Percentiles rank a stretch among this genome's conserved stretches.
These are phyloP conservation scores for Aureobasidium melanogenum DNA, from an alignment of 2,329 filamentous ascomycete species.

Conservation along the genomic window DNA sequence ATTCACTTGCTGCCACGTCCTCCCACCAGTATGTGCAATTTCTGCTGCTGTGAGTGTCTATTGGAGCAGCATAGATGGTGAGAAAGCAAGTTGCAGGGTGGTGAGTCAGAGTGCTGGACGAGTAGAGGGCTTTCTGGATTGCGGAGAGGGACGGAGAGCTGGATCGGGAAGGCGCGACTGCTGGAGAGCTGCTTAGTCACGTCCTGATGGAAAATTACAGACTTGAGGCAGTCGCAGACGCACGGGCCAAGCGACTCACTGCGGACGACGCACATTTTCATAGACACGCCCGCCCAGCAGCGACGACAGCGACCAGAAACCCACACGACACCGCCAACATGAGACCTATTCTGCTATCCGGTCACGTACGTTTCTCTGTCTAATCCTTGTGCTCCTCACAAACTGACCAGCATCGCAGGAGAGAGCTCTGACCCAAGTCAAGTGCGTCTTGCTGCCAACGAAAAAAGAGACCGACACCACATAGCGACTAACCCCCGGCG, in stretches of 20 bases:
- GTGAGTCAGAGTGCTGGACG: background rate
- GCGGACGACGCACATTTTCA: slow-evolving; percentile 11
- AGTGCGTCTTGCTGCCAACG: slow-evolving; percentile 40
- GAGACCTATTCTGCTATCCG: slow-evolving; percentile 92
- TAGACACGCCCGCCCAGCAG: background rate
- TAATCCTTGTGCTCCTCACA: background rate
- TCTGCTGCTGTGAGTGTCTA: too few species aligned
- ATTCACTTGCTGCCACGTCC: background rate
- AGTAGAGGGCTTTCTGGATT: background rate
- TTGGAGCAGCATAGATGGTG: background rate
- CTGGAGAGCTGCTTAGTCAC: too few species aligned
- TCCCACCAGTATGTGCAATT: background rate
- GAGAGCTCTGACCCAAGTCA: slow-evolving; percentile 91
- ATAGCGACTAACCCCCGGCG: slow-evolving; percentile 15
- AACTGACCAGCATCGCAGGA: slow-evolving; percentile 42
- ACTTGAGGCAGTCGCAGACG: background rate
- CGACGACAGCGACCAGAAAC: background rate
- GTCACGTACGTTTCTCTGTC: slow-evolving; percentile 57
- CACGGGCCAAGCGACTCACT: background rate
- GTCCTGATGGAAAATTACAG: background rate
- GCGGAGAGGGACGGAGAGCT: background rate
- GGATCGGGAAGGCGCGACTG: background rate
- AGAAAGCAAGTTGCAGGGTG: background rate
- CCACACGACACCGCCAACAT: slow-evolving; percentile 48
- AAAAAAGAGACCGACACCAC: background rate